Conservation (phyloP, 371 early-diverging fungal genomes). For the Rhizopus delemar region DNA sequence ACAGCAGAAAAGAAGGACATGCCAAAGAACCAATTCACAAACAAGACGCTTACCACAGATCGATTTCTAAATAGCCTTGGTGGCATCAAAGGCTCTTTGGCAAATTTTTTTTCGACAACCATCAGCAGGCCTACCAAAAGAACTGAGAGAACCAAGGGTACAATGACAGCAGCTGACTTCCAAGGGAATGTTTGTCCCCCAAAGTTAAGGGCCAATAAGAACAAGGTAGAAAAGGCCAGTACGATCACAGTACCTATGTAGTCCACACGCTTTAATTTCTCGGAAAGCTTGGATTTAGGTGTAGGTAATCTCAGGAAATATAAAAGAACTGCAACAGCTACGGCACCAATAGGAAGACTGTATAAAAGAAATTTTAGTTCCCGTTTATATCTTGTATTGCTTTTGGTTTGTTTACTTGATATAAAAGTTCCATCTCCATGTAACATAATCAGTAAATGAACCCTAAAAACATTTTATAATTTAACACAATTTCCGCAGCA, state of each 20-base stretch:
- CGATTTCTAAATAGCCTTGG: slow-evolving; percentile 53
- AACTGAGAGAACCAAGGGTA: slow-evolving; percentile 53
- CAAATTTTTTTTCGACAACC: slow-evolving; percentile 45
- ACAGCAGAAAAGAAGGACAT: slow-evolving; percentile 54
- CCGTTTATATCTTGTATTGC: slow-evolving; percentile 6
- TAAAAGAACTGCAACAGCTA: slow-evolving; percentile 35
- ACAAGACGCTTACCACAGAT: slow-evolving; percentile 42
- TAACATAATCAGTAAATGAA: slow-evolving; percentile 37
- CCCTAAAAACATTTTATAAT: slow-evolving; percentile 21
- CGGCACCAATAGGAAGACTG: slow-evolving; percentile 42
- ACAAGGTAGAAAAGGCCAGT: slow-evolving; percentile 41
- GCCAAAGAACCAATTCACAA: slow-evolving; percentile 55
- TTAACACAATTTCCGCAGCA: no score
- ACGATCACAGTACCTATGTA: slow-evolving; percentile 53
- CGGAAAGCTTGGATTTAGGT: slow-evolving; percentile 31
- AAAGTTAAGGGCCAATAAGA: slow-evolving; percentile 51
- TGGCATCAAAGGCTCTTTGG: slow-evolving; percentile 58
- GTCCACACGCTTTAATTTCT: slow-evolving; percentile 45
- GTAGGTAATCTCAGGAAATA: slow-evolving; percentile 34
- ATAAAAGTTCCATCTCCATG: slow-evolving; percentile 54
- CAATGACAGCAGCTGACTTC: slow-evolving; percentile 64
- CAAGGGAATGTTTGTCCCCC: slow-evolving; percentile 61
- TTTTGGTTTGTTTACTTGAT: slow-evolving; percentile 33
- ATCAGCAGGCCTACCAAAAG: slow-evolving; percentile 44
- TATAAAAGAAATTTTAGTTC: background rate